Base-by-base conservation (phyloP, 176 grass and related monocot genomes). In the Oryza meyeriana region DNA sequence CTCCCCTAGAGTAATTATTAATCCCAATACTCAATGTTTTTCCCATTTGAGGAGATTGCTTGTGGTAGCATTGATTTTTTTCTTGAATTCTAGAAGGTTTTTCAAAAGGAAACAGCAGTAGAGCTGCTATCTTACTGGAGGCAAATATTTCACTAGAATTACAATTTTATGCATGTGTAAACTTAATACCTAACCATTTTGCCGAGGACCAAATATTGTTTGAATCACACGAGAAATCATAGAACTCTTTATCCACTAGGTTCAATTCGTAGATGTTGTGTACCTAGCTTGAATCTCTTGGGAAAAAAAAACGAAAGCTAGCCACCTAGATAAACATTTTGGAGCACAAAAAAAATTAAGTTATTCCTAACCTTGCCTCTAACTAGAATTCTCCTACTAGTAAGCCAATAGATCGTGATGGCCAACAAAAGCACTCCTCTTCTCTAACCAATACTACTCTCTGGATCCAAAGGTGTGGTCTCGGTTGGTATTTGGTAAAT, bases 401-500 rank as follows among this genome's bases (percentile, higher is more conserved):
- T 32, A 36, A 64, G 66, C 66, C 79, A 33, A 33, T 36, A 44
- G 28, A 72, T 61, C 61, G 81, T 89, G 40, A 81, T 76, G 55
- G 65, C 27, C 77, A 81, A 71, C 69, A 79, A 61, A 79, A 59
- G 68, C 45, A 73, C 58, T 80, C 31, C 35, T 77, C 36, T 61
- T 26, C 34, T 67, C 69, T 55, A 85, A 68, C 86, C 72, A 59
- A 59, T 22, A 59, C 8, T 59, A 55, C 55, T 11, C 20, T 59
- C 55, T 59, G 22, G n/a, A 59, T 59, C 55, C n/a, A 59, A 59
- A 63, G 69, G 48, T 71, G 64, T 42, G 77, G 87, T 81, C 77
- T 85, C 83, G 24, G 42, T 75, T 57, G 86, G 55, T 69, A 34
- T 59, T 59, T 59, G 80, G 80, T 69, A 58, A 69, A 18, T 68